Evolutionary conservation across 1,284 basidiomycete genomes (phyloP).

Genomic region (Athelia sp.): DNA sequence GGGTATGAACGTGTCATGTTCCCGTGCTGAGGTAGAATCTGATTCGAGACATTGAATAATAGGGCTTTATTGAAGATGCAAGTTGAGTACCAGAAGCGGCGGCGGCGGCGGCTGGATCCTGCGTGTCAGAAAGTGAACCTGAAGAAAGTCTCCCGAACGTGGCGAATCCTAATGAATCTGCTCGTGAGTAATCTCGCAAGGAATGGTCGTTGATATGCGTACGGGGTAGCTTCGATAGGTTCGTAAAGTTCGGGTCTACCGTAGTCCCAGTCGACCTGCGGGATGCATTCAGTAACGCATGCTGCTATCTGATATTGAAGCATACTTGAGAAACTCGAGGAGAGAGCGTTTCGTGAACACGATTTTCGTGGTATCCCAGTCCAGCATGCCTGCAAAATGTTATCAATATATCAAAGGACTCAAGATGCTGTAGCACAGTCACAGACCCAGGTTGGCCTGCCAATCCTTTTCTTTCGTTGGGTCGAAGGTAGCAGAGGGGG

Average conservation of each 20-base stretch:
- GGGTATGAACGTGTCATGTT: background rate
- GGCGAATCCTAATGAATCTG: conserved; percentile 22
- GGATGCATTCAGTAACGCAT: conserved; percentile 13
- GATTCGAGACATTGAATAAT: no score
- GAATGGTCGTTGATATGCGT: conserved; percentile 15
- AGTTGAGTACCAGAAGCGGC: background rate
- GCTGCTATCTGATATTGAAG: conserved; percentile 7
- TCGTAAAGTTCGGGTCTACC: conserved; percentile 66
- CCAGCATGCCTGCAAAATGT: conserved; percentile 53
- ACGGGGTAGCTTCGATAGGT: conserved; percentile 70
- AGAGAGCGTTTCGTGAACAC: conserved; percentile 70
- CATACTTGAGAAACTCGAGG: conserved; percentile 68
- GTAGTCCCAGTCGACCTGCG: conserved; percentile 61
- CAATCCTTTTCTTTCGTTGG: conserved; percentile 64
- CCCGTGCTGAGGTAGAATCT: no score
- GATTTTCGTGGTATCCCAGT: conserved; percentile 69
- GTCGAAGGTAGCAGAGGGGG: conserved; percentile 49
- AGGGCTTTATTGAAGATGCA: no score
- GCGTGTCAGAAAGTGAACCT: conserved; percentile 10
- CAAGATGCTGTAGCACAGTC: background rate
- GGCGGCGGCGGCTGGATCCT: background rate
- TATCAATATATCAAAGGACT: background rate
- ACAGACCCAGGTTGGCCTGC: conserved; percentile 56
- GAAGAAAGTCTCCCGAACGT: conserved; percentile 25
- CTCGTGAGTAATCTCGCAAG: background rate